Base-by-base conservation (phyloP, 2,329 filamentous ascomycete species). In the Fusarium devonianum region DNA sequence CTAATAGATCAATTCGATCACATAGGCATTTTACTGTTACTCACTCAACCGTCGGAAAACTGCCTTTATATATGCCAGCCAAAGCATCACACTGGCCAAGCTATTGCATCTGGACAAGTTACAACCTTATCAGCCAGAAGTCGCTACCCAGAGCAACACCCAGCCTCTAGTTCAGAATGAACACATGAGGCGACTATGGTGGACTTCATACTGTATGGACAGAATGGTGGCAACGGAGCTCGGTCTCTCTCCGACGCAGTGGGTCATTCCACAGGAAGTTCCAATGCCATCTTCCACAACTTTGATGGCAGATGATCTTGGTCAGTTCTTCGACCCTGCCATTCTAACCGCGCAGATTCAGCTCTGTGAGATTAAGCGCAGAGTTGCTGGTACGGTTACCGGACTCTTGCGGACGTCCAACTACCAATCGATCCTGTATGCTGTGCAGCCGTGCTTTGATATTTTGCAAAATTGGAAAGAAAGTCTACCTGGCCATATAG, bases 11-110 rank as follows among this genome's bases (percentile, higher is more conserved):
- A n/a, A n/a, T n/a, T n/a, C 8, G 12, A n/a, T 11, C 22, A 22
- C 14, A 9, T 16, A 52, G 49, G 49, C 49, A 2, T 52, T 52
- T 19, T 52, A 52, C n/a, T 52, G 49, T 10, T 52, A 52, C 18
- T 52, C 36, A 6, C 26, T 48, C 13, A 52, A 52, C 37, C 49
- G 49, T 28, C 32, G 43, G 10, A 42, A 52, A 30, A 48, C 43
- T 7, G 49, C 49, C 4, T 52, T 52, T 17, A 32, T 34, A n/a
- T 52, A 52, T 9, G 36, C 43, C 9, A 48, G 37, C 17, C 43
- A 48, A 13, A 52, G 49, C 22, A 52, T 42, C 12, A 41, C 49
- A 5, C 18, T 52, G 7, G 36, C 43, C 1, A 48, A 48, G 7
- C 37, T 52, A 1, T 9, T 52, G 1, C 37, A 48, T 11, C 25